Base-by-base conservation (phyloP, 768 basidiomycete species). In the Postia placenta region DNA sequence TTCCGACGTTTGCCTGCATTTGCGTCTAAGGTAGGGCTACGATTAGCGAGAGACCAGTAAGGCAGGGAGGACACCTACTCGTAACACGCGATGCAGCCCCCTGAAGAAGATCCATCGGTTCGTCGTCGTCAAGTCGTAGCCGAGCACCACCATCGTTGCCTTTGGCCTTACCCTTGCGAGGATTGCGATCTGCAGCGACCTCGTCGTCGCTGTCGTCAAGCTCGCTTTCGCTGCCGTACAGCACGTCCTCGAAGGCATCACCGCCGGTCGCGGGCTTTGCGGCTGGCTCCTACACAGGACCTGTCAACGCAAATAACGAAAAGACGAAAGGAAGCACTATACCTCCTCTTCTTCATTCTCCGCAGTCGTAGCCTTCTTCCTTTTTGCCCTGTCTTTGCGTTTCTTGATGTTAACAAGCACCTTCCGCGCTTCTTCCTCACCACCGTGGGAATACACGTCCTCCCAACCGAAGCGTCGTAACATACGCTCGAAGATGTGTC, bases 201-300 rank as follows among this genome's bases (percentile, higher is more conserved):
- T 70, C 74, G 47, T 87, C 82, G 36, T 85, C 84, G 53, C 78
- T 80, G 53, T 84, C 83, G 2, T 83, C 86, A 26, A 86, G 67
- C 60, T 97, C 94, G 56, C 90, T 92, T 61, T 98, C 96, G 61
- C 92, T 95, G 36, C 93, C 94, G 64, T 98, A 98, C 23, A 99
- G 72, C 0, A 97, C 91, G 61, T 99, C 94, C 63, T 99, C 94
- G 55, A 98, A 99, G 0, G 94, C 93, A 63, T 93, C 87, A 26
- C 61, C 61, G 28, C 64, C 64, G 6, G 80, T 74, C 4, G 73
- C 72, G 15, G 72, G 72, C 61, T 81, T 81, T 15, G 61, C 60
- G 24, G 67, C 67, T 41, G 70, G 69, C 11, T 54, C 49, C 54
- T 56, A 24, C 14, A 25, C 23, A 1, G 22, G 22, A n/a, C 24